These are phyloP conservation scores for Linnemannia schmuckeri DNA, from an alignment of 192 early-diverging fungal species.

Conservation along the genomic window DNA sequence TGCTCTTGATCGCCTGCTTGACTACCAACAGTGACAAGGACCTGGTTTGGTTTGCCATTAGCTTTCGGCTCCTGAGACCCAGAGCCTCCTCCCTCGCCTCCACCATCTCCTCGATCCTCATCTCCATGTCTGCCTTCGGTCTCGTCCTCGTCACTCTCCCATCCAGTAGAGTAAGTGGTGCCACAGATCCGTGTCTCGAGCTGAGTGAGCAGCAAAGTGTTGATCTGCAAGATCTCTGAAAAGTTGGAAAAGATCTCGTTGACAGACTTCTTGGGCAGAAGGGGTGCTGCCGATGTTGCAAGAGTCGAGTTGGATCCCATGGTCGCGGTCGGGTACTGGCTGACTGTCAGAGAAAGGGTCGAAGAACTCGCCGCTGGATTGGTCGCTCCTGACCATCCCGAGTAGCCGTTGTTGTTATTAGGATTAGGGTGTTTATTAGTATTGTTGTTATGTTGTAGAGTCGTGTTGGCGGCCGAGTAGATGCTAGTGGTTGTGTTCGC, in stretches of 20 bases:
- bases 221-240: constrained; percentile 71
- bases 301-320: constrained; percentile 43
- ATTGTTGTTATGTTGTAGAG: constrained; percentile 9
- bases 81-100: background rate
- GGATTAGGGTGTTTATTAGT: constrained; percentile 15
- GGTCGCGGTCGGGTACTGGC: constrained; percentile 35
- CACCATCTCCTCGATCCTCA: background rate
- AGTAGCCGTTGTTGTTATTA: constrained; percentile 7
- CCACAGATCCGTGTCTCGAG: constrained; percentile 69
- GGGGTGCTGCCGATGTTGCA: constrained; percentile 72
- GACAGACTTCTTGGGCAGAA: constrained; percentile 70
- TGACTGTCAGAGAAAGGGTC: background rate
- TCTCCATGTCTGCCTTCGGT: background rate
- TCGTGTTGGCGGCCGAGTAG: constrained; percentile 1
- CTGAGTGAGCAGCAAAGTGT: constrained; percentile 67
- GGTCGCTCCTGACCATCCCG: constrained; percentile 4
- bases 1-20: constrained; percentile 39
- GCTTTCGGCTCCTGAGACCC: background rate
- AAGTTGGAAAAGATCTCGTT: constrained; percentile 78
- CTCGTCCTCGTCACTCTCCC: constrained; percentile 49
- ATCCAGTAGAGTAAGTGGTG: constrained; percentile 36
- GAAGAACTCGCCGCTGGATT: background rate
- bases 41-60: constrained; percentile 32
- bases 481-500: constrained; percentile 28
- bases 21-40: constrained; percentile 33